Evolutionary conservation across 2,329 filamentous ascomycete genomes (phyloP).

Genomic region (Colletotrichum sp.): DNA sequence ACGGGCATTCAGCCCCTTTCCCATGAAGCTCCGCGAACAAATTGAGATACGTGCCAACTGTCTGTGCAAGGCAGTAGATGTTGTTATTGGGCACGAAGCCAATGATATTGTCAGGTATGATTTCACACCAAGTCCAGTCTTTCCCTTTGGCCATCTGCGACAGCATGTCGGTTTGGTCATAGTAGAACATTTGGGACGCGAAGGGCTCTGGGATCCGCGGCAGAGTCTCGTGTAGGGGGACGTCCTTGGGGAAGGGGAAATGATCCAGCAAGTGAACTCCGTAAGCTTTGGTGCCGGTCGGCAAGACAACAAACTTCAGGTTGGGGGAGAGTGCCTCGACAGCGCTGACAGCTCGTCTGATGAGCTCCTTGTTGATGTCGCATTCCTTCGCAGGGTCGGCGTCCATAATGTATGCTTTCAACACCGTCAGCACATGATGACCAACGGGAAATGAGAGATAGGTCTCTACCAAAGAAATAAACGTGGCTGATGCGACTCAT

Average conservation of each 20-base stretch:
- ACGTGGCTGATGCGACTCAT: slow-evolving; percentile 45
- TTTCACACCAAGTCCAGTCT: slow-evolving; percentile 46
- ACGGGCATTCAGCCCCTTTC: slow-evolving; percentile 34
- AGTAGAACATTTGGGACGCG: slow-evolving; percentile 50
- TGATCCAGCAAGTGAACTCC: slow-evolving; percentile 33
- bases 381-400: slow-evolving; percentile 34
- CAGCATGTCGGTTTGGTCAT: slow-evolving; percentile 46
- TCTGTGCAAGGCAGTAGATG: slow-evolving; percentile 44
- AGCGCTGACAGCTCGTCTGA: slow-evolving; percentile 40
- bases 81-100: slow-evolving; percentile 49
- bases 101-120: slow-evolving; percentile 46
- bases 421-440: not conserved
- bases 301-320: slow-evolving; percentile 43
- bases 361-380: slow-evolving; percentile 40
- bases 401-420: slow-evolving; percentile 38
- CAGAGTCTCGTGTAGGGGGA: slow-evolving; percentile 41
- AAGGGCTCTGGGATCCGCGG: slow-evolving; percentile 45
- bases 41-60: slow-evolving; percentile 40
- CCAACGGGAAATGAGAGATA: not conserved
- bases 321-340: slow-evolving; percentile 39
- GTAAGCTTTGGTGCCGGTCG: slow-evolving; percentile 46
- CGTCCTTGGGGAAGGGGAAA: slow-evolving; percentile 32
- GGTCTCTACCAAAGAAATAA: slow-evolving; percentile 43
- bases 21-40: slow-evolving; percentile 40
- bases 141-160: slow-evolving; percentile 38